Evolutionary conservation across 228 moss, liverwort and hornwort species (phyloP), one percentile per base, ranked within the genome.

Genomic region (Sphagnum magellanicum): DNA sequence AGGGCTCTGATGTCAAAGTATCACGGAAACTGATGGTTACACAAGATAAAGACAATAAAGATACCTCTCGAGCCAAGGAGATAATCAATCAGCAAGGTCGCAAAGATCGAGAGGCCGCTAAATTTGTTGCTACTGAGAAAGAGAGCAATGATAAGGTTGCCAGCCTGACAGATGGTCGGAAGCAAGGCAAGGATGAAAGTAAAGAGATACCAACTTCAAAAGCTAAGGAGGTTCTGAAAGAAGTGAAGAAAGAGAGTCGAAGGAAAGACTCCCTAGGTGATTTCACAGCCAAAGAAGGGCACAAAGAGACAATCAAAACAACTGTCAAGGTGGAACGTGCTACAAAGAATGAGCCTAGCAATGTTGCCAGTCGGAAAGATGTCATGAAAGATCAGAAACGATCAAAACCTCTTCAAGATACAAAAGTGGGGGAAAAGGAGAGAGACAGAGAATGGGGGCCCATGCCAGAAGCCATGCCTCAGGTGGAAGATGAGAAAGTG

Each of bases 141-240:
- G 91, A 89, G 65, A 84, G 74, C 59, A 71, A 52, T 66, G 79
- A 81, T 49, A 85, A 75, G 74, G 77, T 68, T 6, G 50, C 66
- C 11, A 64, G 62, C 63, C 52, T 77, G 68, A 51, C 80, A 53
- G 86, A 83, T 52, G 62, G 59, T 66, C 78, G 74, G 62, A 86
- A 80, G 60, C 83, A 72, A 78, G 83, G 64, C 52, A 96, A 91
- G 75, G 92, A 91, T 63, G 83, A 83, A 7, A 51, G 49, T 53
- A 91, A 87, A 74, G 79, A 73, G 47, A 71, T 65, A 71, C 73
- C 48, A 67, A 62, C 77, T 70, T 72, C 73, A 15, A 75, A 77
- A 70, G 13, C 9, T 16, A 95, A 80, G 72, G 94, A 91, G 72
- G 75, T 67, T 57, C 62, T 68, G 6, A 92, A 77, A 75, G 92